Conservation (phyloP, 2,329 filamentous ascomycete genomes). For the Aspergillus hortae region DNA sequence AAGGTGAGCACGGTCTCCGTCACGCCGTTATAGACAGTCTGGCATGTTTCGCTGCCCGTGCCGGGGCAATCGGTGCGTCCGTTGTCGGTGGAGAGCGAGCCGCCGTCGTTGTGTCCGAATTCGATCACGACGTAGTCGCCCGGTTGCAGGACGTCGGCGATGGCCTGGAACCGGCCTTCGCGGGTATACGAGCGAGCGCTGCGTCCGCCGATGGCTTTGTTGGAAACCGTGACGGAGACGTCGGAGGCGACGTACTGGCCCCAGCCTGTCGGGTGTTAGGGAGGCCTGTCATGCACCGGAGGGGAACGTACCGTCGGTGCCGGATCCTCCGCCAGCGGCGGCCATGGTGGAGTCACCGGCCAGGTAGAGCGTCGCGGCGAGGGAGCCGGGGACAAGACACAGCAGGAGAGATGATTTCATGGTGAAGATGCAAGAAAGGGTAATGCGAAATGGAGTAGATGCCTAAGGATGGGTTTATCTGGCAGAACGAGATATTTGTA, state of each 20-base stretch:
- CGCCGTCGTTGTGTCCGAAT: slow-evolving; percentile 71
- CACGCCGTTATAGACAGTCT: slow-evolving; percentile 50
- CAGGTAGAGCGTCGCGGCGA: slow-evolving; percentile 27
- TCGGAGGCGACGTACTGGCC: slow-evolving; percentile 58
- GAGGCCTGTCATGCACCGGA: background rate
- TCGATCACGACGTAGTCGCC: slow-evolving; percentile 68
- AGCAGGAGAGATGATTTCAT: slow-evolving; percentile 22
- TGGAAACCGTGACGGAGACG: slow-evolving; percentile 50
- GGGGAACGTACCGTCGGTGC: slow-evolving; percentile 21
- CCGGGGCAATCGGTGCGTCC: slow-evolving; percentile 59
- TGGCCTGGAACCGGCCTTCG: slow-evolving; percentile 61
- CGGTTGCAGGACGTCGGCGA: slow-evolving; percentile 50
- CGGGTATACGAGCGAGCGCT: slow-evolving; percentile 64
- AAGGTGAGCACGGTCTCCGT: slow-evolving; percentile 59
- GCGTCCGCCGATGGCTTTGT: slow-evolving; percentile 64
- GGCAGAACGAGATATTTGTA: background rate
- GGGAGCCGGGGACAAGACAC: slow-evolving; percentile 19
- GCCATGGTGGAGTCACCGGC: slow-evolving; percentile 38
- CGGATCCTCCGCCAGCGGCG: slow-evolving; percentile 15
- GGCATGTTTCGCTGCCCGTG: slow-evolving; percentile 52
- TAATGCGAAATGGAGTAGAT: background rate
- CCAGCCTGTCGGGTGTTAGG: slow-evolving; percentile 50
- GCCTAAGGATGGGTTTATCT: background rate
- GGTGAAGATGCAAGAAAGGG: background rate
- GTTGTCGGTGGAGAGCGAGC: slow-evolving; percentile 57